A percentile compares a stretch with the other conserved stretches of the same genome.
Evolutionary conservation across 2,329 filamentous ascomycete species (phyloP).

Genomic region (Parascedosporium putredinis): DNA sequence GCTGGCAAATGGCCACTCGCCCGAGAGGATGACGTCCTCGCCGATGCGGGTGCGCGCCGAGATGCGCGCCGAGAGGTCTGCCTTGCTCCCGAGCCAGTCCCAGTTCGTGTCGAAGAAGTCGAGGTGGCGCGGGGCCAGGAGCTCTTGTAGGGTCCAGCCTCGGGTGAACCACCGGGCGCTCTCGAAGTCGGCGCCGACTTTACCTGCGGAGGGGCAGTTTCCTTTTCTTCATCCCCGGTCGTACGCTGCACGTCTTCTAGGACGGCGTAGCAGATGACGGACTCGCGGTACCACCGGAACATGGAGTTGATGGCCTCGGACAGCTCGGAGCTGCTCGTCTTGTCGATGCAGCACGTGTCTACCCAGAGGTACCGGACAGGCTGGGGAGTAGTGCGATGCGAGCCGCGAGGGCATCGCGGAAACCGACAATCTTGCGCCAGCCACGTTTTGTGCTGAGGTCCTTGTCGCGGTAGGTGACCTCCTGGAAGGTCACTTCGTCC

Average conservation of each 20-base stretch:
- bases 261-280: constrained; percentile 16
- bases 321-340: constrained; percentile 20
- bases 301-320: constrained; percentile 18
- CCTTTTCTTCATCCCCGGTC: no score
- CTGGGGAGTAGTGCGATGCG: constrained; percentile 3
- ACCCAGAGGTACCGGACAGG: constrained; percentile 19
- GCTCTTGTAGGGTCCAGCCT: constrained; percentile 57
- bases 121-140: constrained; percentile 34
- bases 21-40: not conserved
- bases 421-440: constrained; percentile 10
- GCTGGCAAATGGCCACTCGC: constrained; percentile 10
- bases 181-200: constrained; percentile 10
- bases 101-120: constrained; percentile 21
- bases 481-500: constrained; percentile 18
- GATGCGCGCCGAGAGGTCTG: constrained; percentile 14
- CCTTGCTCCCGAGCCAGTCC: constrained; percentile 17
- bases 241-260: constrained; percentile 14
- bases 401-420: constrained; percentile 3
- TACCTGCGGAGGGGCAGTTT: no score
- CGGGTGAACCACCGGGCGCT: constrained; percentile 24
- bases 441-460: not conserved
- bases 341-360: constrained; percentile 23
- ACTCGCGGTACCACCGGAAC: constrained; percentile 21
- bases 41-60: constrained; percentile 10
- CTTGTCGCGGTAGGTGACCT: constrained; percentile 11